Conservation (phyloP, 345 rosid species). For the Erodium maritimum region DNA sequence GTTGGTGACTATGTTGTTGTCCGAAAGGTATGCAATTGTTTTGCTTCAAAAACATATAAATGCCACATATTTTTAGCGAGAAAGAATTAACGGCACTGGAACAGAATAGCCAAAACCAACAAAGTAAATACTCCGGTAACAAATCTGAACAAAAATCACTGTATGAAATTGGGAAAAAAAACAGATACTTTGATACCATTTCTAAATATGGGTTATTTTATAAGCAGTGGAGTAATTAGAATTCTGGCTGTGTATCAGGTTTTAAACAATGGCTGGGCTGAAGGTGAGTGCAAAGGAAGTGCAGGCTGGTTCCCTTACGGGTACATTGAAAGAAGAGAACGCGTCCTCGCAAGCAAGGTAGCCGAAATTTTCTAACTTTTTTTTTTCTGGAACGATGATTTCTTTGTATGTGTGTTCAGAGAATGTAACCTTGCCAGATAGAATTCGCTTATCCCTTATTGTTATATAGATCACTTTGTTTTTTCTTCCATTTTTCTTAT, state of each 20-base stretch:
- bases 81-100: not conserved
- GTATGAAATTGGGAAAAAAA: too few relatives aligned
- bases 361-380: conserved; percentile 65
- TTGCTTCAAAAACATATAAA: too few relatives aligned
- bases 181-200: too few relatives aligned
- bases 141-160: not conserved
- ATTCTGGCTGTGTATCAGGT: conserved; percentile 34
- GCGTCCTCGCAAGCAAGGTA: conserved; percentile 76
- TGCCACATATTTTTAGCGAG: too few relatives aligned
- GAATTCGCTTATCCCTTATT: not conserved
- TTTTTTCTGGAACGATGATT: conserved; percentile 11
- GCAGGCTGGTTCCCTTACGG: conserved; percentile 93
- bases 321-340: conserved; percentile 76
- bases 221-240: too few relatives aligned
- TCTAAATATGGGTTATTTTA: too few relatives aligned
- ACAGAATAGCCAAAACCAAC: too few relatives aligned
- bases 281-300: conserved; percentile 92
- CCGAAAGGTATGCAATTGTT: conserved; percentile 52
- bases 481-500: not conserved
- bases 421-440: too few relatives aligned
- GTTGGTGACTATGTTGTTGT: conserved; percentile 87
- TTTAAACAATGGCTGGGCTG: conserved; percentile 83
- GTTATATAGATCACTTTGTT: not conserved
- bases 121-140: too few relatives aligned
- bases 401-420: conserved; percentile 15